phyloP scores from a whole-genome alignment of 352 stramenopile species.

The Phytopythium kandeliae region DNA sequence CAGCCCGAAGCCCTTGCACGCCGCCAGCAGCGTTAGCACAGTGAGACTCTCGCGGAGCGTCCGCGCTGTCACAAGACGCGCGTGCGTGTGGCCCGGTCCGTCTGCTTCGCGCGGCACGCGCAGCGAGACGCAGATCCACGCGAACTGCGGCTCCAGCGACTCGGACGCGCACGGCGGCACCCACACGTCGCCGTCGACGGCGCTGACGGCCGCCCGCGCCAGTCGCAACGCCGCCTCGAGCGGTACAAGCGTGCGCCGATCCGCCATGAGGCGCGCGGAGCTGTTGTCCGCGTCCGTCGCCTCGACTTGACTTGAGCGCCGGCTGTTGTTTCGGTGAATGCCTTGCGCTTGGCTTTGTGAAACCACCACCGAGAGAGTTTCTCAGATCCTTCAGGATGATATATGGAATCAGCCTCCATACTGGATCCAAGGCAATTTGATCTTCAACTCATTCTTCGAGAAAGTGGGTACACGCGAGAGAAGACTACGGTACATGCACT shows the following conservation, averaged over 20 bases:
- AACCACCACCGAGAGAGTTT: neutral
- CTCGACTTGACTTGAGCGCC: no score
- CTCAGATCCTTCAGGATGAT: no score
- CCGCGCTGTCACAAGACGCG: neutral
- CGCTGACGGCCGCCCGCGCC: slow-evolving; percentile 7
- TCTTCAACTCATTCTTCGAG: no score
- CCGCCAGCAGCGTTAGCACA: slow-evolving; percentile 11
- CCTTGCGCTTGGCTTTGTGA: no score
- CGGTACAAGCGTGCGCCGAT: slow-evolving; percentile 1
- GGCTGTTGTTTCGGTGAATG: no score
- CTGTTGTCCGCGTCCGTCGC: no score
- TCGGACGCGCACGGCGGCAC: neutral
- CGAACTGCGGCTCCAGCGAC: slow-evolving; percentile 7
- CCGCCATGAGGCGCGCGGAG: no score
- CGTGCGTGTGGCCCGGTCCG: neutral
- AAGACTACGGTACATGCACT: no score
- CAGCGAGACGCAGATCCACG: slow-evolving; percentile 12
- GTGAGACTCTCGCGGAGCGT: slow-evolving; percentile 10
- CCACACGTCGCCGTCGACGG: slow-evolving; percentile 10
- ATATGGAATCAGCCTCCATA: no score
- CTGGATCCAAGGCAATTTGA: no score
- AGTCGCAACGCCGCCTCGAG: slow-evolving; percentile 13
- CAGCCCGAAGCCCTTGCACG: slow-evolving; percentile 12
- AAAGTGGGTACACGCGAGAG: no score
- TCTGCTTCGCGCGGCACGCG: neutral